phyloP scores from a whole-genome alignment of 1,284 basidiomycete species.

The Fomitiporia mediterranea region DNA sequence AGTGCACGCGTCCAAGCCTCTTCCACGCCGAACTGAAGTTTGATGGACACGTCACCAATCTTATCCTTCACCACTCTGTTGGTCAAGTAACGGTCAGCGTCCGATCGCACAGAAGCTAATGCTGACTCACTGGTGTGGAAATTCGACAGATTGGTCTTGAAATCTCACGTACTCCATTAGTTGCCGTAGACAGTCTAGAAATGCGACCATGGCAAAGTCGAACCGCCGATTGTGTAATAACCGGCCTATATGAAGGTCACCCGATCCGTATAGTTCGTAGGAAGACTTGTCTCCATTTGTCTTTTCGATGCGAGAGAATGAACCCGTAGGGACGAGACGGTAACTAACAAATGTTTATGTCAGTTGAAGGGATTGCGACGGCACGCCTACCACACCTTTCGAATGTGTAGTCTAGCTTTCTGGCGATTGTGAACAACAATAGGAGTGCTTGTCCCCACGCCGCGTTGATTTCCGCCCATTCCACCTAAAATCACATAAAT shows the following conservation, averaged over 20 bases:
- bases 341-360: slow-evolving; percentile 50
- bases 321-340: slow-evolving; percentile 87
- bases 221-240: slow-evolving; percentile 93
- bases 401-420: slow-evolving; percentile 85
- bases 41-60: slow-evolving; percentile 93
- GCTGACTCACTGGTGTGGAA: slow-evolving; percentile 74
- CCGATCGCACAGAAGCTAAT: slow-evolving; percentile 11
- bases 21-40: slow-evolving; percentile 91
- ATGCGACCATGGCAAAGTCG: slow-evolving; percentile 93
- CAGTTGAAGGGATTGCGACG: slow-evolving; percentile 8
- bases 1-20: slow-evolving; percentile 95
- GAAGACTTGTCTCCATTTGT: slow-evolving; percentile 76
- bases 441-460: slow-evolving; percentile 98
- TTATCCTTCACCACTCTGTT: slow-evolving; percentile 86
- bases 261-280: slow-evolving; percentile 89
- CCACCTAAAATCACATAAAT: slow-evolving; percentile 58
- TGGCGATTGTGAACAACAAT: slow-evolving; percentile 84
- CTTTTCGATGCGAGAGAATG: slow-evolving; percentile 87
- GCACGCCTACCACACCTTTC: slow-evolving; percentile 54
- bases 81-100: slow-evolving; percentile 1
- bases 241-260: slow-evolving; percentile 83
- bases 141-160: slow-evolving; percentile 69
- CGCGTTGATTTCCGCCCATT: slow-evolving; percentile 99
- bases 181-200: slow-evolving; percentile 91
- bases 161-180: slow-evolving; percentile 79